Percentiles rank a stretch among this genome's conserved stretches.
Evolutionary conservation across 176 grass and related monocot species (phyloP).

Genomic region (Oryza longistaminata): DNA sequence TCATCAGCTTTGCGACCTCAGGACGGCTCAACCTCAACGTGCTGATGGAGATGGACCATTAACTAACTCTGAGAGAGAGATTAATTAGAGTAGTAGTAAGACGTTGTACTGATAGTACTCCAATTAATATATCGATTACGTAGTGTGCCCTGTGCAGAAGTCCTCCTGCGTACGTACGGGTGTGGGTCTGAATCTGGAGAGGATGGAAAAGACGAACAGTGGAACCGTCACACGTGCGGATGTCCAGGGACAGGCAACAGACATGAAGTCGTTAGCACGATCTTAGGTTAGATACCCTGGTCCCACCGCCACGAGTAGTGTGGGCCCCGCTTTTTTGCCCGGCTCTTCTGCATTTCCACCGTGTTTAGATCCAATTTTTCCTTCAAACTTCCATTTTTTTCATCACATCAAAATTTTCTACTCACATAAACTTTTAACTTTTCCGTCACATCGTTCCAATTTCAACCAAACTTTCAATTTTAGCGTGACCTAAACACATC

Average conservation of each 20-base stretch:
- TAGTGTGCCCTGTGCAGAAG: background rate
- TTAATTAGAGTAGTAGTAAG: background rate
- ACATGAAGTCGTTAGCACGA: slow-evolving; percentile 57
- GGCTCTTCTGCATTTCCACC: background rate
- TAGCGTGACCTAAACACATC: no score
- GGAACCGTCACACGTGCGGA: slow-evolving; percentile 22
- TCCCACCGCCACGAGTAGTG: background rate
- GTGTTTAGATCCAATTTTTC: no score
- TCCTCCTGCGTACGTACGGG: background rate
- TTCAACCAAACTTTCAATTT: no score
- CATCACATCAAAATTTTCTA: no score
- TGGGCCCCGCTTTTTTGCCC: background rate
- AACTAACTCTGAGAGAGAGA: background rate
- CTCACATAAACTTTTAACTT: no score
- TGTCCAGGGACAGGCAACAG: slow-evolving; percentile 32
- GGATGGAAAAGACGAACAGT: background rate
- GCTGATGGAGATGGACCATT: background rate
- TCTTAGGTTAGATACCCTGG: slow-evolving; percentile 34
- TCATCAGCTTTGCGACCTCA: background rate
- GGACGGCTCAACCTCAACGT: background rate
- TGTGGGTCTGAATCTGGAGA: background rate
- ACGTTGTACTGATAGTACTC: no score
- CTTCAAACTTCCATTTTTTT: no score
- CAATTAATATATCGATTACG: background rate
- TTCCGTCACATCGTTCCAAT: no score